These are phyloP conservation scores for Colletotrichum sidae DNA, from an alignment of 2,329 filamentous ascomycete genomes.

Conservation along the genomic window DNA sequence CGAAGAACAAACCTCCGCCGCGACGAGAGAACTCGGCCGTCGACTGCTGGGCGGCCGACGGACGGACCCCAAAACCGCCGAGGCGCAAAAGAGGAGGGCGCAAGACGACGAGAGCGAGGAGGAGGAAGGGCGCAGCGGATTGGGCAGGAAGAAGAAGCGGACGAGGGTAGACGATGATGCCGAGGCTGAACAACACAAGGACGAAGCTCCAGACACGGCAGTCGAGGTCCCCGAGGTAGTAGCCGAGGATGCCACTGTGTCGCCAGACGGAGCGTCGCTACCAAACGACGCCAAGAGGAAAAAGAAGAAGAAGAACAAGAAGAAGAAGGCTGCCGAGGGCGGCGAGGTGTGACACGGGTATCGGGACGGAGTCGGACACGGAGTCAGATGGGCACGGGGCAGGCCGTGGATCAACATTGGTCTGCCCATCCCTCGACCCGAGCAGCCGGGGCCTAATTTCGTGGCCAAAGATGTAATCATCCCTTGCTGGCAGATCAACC, in stretches of 20 bases:
- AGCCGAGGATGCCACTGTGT: background rate
- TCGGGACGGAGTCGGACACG: slow-evolving; percentile 9
- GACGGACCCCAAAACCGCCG: slow-evolving; percentile 15
- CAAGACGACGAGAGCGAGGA: slow-evolving; percentile 46
- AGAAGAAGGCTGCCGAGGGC: slow-evolving; percentile 27
- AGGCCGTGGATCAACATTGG: slow-evolving; percentile 1
- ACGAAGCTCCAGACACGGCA: background rate
- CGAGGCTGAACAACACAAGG: background rate
- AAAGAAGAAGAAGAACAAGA: slow-evolving; percentile 40
- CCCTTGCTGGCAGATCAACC: background rate
- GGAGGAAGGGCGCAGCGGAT: slow-evolving; percentile 49
- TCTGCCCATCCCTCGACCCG: slow-evolving; percentile 26
- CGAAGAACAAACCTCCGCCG: slow-evolving; percentile 42
- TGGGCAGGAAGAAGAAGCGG: slow-evolving; percentile 50
- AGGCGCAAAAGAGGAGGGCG: slow-evolving; percentile 30
- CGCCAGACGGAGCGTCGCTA: background rate
- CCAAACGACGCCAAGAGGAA: slow-evolving; percentile 41
- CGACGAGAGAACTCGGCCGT: slow-evolving; percentile 45
- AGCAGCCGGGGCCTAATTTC: slow-evolving; percentile 17
- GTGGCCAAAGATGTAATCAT: background rate
- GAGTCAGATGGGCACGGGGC: background rate
- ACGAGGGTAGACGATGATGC: slow-evolving; percentile 36
- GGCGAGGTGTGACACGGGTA: background rate
- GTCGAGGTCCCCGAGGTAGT: background rate
- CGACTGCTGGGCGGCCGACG: slow-evolving; percentile 43